Evolutionary conservation across 2,329 filamentous ascomycete species (phyloP).

Genomic region (Trichoderma endophyticum): DNA sequence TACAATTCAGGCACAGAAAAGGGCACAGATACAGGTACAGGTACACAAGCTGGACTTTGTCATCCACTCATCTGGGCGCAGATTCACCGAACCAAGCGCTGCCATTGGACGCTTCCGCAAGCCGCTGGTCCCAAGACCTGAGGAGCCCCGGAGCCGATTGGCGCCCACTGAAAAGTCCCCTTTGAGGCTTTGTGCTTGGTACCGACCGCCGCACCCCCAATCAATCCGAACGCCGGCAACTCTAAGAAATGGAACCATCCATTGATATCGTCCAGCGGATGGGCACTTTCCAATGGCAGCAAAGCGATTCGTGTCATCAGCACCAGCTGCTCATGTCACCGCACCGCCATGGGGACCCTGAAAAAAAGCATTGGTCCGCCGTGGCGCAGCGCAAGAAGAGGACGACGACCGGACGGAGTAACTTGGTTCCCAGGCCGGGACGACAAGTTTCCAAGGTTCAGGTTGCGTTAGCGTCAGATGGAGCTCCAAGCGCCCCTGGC

Average conservation of each 20-base stretch:
- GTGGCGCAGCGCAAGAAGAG: constrained; percentile 3
- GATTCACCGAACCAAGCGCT: neutral
- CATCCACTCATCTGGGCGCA: neutral
- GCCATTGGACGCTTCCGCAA: neutral
- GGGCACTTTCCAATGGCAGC: neutral
- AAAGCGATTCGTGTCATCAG: neutral
- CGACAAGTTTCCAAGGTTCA: neutral
- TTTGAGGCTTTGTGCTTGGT: neutral
- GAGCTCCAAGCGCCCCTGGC: constrained; percentile 9
- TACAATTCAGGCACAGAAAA: neutral
- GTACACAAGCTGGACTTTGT: neutral
- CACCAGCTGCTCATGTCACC: neutral
- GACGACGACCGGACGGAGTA: constrained; percentile 4
- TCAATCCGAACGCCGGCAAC: neutral
- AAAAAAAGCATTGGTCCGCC: neutral
- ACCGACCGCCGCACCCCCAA: neutral
- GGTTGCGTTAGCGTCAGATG: constrained; percentile 10
- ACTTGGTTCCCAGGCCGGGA: constrained; percentile 1
- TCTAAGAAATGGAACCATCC: neutral
- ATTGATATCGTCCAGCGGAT: neutral
- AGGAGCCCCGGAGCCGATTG: neutral
- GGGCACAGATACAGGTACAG: neutral
- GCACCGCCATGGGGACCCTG: neutral
- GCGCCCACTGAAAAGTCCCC: neutral
- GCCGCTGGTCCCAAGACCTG: neutral